Conservation (phyloP, 768 basidiomycete genomes). For the Mrakia hoshinonis region DNA sequence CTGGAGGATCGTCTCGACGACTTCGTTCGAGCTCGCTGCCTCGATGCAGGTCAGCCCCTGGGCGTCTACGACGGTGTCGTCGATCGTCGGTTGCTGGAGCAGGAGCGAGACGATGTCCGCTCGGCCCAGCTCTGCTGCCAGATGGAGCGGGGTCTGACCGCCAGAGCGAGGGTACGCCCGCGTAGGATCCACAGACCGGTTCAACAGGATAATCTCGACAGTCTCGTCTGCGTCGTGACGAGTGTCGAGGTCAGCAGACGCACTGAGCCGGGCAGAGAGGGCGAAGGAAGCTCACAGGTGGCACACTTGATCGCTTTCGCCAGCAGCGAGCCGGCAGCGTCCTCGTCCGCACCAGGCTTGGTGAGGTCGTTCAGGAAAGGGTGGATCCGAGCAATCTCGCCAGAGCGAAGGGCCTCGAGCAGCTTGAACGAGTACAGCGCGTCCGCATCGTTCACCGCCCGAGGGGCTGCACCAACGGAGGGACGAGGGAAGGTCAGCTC, state of each 20-base stretch:
- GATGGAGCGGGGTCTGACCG: slow-evolving; percentile 61
- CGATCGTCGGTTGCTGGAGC: slow-evolving; percentile 66
- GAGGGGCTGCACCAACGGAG: background rate
- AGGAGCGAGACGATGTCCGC: slow-evolving; percentile 62
- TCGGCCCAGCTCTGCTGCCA: slow-evolving; percentile 65
- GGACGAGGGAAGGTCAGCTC: background rate
- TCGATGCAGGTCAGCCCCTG: slow-evolving; percentile 63
- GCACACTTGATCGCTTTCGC: slow-evolving; percentile 35
- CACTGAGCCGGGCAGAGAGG: background rate
- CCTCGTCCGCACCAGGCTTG: slow-evolving; percentile 23
- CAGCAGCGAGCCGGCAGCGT: slow-evolving; percentile 29
- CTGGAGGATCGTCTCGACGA: slow-evolving; percentile 52
- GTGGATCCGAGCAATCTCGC: slow-evolving; percentile 36
- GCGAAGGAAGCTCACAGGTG: slow-evolving; percentile 29
- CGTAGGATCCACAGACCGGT: slow-evolving; percentile 29
- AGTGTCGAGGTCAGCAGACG: background rate
- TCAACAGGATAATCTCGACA: slow-evolving; percentile 31
- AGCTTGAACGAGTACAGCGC: slow-evolving; percentile 38
- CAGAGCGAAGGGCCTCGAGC: slow-evolving; percentile 36
- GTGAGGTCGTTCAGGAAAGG: slow-evolving; percentile 38
- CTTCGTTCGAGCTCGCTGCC: slow-evolving; percentile 61
- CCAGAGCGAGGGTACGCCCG: slow-evolving; percentile 46
- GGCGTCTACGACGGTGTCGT: slow-evolving; percentile 64
- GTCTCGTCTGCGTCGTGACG: slow-evolving; percentile 18
- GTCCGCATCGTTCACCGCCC: background rate